Base-by-base conservation (phyloP, 1,284 basidiomycete species). In the Mrakiaceae sp. region DNA sequence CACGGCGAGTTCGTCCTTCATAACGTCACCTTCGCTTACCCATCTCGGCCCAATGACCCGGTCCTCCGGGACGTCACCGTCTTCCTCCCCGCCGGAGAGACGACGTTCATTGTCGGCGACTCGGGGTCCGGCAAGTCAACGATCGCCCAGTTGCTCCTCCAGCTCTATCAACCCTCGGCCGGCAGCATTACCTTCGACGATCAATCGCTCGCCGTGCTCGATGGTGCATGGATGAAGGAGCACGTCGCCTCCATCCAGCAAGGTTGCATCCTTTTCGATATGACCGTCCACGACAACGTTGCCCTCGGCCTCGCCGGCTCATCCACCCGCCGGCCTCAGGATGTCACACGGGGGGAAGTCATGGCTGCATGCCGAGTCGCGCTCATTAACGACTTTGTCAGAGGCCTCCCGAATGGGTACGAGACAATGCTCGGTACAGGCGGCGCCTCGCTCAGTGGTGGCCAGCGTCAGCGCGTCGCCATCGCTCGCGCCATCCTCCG, bases 51-150 rank as follows among this genome's bases (percentile, higher is more conserved):
- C 5, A 71, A 68, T 44, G 70, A 66, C 63, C 72, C 71, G 63
- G 79, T 79, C 4, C 72, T 83, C 4, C 66, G 73, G 7, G 73
- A 79, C 68, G 78, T 82, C 53, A 75, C 74, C 4, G 74, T 84
- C 63, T 81, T 79, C 80, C 82, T 98, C 58, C 88, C 92, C 1
- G 83, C 90, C 0, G 79, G 82, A 50, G 93, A 98, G 75, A 90
- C 82, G 27, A 96, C 94, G 0, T 97, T 92, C 77, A 86, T 98
- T 70, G 90, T 97, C 63, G 95, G 94, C 58, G 84, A 86, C 2
- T 91, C 88, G 2, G 93, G 94, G 2, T 88, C 86, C 1, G 93
- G 94, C 51, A 98, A 98, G 78, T 88, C 86, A n/a, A 97, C 92
- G 0, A 81, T 97, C 67, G 89, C 88, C 0, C 83, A 87, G 65